Evolutionary conservation across 768 basidiomycete genomes (phyloP).

Genomic region (Trametes meyenii): DNA sequence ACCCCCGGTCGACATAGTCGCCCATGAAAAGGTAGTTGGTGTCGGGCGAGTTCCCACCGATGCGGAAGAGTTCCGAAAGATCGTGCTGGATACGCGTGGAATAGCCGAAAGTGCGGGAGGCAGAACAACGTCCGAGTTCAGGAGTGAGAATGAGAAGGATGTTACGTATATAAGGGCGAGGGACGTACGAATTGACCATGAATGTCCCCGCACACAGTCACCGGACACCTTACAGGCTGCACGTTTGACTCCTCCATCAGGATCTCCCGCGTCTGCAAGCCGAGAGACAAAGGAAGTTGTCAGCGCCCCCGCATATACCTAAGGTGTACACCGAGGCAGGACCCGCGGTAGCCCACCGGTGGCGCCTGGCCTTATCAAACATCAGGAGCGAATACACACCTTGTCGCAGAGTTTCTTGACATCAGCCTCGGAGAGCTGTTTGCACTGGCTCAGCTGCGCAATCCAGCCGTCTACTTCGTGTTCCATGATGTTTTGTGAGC

Average conservation of each 20-base stretch:
- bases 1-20: constrained; percentile 98
- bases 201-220: constrained; percentile 99
- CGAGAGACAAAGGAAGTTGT: constrained; percentile 14
- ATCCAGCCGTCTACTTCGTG: constrained; percentile 96
- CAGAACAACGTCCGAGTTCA: neutral
- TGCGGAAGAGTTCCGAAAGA: constrained; percentile 97
- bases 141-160: constrained; percentile 17
- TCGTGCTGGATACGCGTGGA: constrained; percentile 75
- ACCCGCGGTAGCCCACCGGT: constrained; percentile 11
- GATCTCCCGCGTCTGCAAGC: constrained; percentile 88
- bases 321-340: constrained; percentile 10
- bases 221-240: constrained; percentile 96
- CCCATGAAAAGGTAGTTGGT: constrained; percentile 99
- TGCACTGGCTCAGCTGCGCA: constrained; percentile 94
- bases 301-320: constrained; percentile 14
- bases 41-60: constrained; percentile 97
- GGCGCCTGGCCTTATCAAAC: constrained; percentile 35
- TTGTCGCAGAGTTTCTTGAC: constrained; percentile 99
- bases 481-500: constrained; percentile 42
- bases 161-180: constrained; percentile 27
- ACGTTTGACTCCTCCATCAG: constrained; percentile 99
- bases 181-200: constrained; percentile 98
- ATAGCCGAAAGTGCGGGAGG: constrained; percentile 11
- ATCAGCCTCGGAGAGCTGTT: constrained; percentile 92
- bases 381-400: constrained; percentile 54